Percentiles rank a stretch among this genome's conserved stretches.
These are phyloP conservation scores for Ciborinia camelliae DNA, from an alignment of 2,329 filamentous ascomycete genomes.

Conservation along the genomic window DNA sequence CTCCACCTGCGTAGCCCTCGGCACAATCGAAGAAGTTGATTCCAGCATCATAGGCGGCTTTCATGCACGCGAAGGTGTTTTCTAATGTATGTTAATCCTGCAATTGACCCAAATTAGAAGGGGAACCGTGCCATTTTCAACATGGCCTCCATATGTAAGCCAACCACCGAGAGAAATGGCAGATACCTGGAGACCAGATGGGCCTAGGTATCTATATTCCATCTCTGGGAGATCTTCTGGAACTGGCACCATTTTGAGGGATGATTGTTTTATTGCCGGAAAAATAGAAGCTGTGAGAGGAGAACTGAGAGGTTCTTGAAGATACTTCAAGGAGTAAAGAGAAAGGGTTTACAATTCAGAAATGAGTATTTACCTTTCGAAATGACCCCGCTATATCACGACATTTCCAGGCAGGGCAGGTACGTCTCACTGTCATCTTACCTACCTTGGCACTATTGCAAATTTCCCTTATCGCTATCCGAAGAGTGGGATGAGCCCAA, in stretches of 20 bases:
- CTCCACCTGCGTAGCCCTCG: slow-evolving; percentile 51
- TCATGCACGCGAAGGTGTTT: slow-evolving; percentile 58
- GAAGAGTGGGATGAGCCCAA: background rate
- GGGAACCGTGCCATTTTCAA: slow-evolving; percentile 54
- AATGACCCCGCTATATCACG: slow-evolving; percentile 14
- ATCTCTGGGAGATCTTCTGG: slow-evolving; percentile 50
- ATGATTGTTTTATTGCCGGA: background rate
- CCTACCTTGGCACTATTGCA: background rate
- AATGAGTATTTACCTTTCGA: background rate
- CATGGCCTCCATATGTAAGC: slow-evolving; percentile 73
- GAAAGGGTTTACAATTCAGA: slow-evolving; percentile 4
- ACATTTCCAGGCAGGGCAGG: slow-evolving; percentile 7
- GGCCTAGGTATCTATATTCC: slow-evolving; percentile 70
- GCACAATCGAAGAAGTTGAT: slow-evolving; percentile 59
- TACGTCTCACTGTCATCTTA: background rate
- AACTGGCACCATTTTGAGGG: slow-evolving; percentile 34
- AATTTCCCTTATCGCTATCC: background rate
- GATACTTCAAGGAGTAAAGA: background rate
- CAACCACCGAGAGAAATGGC: slow-evolving; percentile 68
- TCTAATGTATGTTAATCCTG: slow-evolving; percentile 41
- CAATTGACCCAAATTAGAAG: background rate
- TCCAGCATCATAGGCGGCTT: slow-evolving; percentile 55
- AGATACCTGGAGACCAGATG: slow-evolving; percentile 70
- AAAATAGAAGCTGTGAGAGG: background rate
- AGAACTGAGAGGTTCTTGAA: background rate